Base-by-base conservation (phyloP, 164 flowering plant species). In the Umbilicus rupestris region DNA sequence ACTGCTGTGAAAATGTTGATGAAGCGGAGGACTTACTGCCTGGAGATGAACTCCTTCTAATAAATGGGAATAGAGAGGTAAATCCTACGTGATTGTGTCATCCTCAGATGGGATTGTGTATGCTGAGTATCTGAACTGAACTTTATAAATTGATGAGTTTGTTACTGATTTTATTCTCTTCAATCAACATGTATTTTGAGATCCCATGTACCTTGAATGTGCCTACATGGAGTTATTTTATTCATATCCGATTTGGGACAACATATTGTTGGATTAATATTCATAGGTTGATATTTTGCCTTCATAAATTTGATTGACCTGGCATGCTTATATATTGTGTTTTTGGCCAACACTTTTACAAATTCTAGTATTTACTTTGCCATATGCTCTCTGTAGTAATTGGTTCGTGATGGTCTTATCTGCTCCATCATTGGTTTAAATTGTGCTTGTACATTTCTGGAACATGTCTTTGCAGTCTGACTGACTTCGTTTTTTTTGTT, bases 11-110 rank as follows among this genome's bases (percentile, higher is more conserved):
- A 69, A 72, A 79, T 86, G 79, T 73, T 90, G 71, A 80, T 86
- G 65, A 86, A 88, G 74, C 80, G 94, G 68, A 70, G 90, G 73
- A 88, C 94, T 20, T 90, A 90, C 80, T 87, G 87, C 66, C 83
- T 90, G 55, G 97, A 90, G 81, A 90, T 90, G 97, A 90, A 90
- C 77, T 88, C 97, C 5, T 90, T 90, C 70, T 87, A 78, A 78
- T 75, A 29, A 7, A 22, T 12, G 1, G 57, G 12, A 50, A 50
- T 50, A 20, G 57, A 1, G 12, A 50, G 29, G 57, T 50, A 50
- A 50, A 45, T 45, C n/a, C 19, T 45, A 45, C 3, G 17, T 45
- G 19, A 44, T 44, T 12, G 4, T 15, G 17, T 44, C 0, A 17
- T 44, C 16, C 17, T 47, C n/a, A n/a, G 7, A 47, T 47, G 22